Evolutionary conservation across 306 rosid genomes (phyloP).

Genomic region (Elaeagnus macrophylla): DNA sequence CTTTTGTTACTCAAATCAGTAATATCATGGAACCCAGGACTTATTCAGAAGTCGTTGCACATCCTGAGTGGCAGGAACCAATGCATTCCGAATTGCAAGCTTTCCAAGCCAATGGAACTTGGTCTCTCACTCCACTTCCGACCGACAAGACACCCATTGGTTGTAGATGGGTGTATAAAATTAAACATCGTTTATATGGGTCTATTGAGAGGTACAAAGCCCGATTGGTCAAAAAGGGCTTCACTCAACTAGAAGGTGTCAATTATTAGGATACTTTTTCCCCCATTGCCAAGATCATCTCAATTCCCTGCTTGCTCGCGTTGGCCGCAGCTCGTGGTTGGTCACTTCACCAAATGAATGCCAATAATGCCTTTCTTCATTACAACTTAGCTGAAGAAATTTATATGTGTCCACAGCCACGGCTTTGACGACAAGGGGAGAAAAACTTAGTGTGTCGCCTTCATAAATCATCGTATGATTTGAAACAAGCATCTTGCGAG

Average conservation of each 20-base stretch:
- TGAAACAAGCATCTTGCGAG: neutral
- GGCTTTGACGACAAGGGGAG: neutral
- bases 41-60: no score
- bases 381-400: no score
- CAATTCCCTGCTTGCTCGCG: neutral
- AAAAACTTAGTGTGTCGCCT: neutral
- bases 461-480: no score
- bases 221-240: neutral
- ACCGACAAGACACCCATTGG: no score
- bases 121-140: no score
- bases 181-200: neutral
- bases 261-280: neutral
- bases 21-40: no score
- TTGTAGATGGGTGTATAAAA: neutral
- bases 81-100: no score
- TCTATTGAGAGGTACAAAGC: neutral
- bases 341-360: neutral
- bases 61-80: no score
- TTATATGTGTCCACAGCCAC: neutral
- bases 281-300: neutral
- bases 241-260: neutral
- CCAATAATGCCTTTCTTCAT: neutral
- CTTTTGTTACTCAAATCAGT: no score
- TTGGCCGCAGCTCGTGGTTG: neutral
- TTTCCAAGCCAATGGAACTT: no score